Evolutionary conservation across 2,329 filamentous ascomycete genomes (phyloP).

Genomic region (Verticillium alfalfae): DNA sequence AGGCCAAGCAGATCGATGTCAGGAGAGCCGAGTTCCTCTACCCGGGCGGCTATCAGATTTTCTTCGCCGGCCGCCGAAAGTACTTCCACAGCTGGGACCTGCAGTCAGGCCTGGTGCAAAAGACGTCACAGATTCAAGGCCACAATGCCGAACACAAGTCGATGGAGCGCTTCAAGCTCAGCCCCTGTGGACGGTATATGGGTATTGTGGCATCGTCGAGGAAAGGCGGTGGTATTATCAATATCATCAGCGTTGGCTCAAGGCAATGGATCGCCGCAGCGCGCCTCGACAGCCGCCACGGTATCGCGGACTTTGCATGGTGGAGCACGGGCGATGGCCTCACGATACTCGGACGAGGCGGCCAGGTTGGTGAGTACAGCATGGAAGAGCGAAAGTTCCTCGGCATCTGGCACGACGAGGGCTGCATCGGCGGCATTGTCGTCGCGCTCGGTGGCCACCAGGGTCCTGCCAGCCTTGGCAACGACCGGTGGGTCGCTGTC

Average conservation of each 20-base stretch:
- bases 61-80: slow-evolving; percentile 79
- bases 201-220: slow-evolving; percentile 72
- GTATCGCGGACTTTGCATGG: slow-evolving; percentile 89
- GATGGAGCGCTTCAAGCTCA: slow-evolving; percentile 88
- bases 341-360: slow-evolving; percentile 76
- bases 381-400: slow-evolving; percentile 63
- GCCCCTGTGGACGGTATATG: slow-evolving; percentile 81
- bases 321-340: slow-evolving; percentile 81
- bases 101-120: slow-evolving; percentile 73
- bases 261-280: slow-evolving; percentile 85
- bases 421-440: slow-evolving; percentile 78
- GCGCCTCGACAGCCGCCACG: slow-evolving; percentile 73
- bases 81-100: slow-evolving; percentile 97
- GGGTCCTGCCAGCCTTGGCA: slow-evolving; percentile 59
- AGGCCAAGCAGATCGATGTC: slow-evolving; percentile 79
- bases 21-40: slow-evolving; percentile 76
- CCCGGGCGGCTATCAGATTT: slow-evolving; percentile 69
- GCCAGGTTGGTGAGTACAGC: slow-evolving; percentile 87
- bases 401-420: slow-evolving; percentile 84
- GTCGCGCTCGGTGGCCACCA: slow-evolving; percentile 69
- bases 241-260: slow-evolving; percentile 72
- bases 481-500: slow-evolving; percentile 83
- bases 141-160: slow-evolving; percentile 76
- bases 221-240: slow-evolving; percentile 85
- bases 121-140: slow-evolving; percentile 70